Conservation (phyloP, 2,329 filamentous ascomycete species). For the Fusarium phyllophilum region DNA sequence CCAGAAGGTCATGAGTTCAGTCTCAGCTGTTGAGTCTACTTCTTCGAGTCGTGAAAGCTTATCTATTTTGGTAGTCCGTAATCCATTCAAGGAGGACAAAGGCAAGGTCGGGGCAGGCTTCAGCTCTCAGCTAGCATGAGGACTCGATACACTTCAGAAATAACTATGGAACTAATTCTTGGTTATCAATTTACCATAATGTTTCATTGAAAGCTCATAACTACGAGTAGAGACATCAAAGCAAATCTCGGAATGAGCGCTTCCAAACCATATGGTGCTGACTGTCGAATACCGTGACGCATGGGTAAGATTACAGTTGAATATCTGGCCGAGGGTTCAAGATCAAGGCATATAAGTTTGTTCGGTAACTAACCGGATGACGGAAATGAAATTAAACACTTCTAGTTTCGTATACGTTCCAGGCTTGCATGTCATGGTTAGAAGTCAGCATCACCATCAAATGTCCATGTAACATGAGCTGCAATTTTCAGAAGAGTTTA, state of each 20-base stretch:
- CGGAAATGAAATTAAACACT: accelerated
- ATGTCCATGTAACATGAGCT: neutral
- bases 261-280: too few species aligned
- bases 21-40: neutral
- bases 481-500: neutral
- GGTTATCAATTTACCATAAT: too few species aligned
- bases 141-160: accelerated
- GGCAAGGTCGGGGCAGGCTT: accelerated
- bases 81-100: accelerated
- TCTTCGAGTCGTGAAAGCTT: accelerated
- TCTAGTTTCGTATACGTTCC: neutral
- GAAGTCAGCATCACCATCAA: too few species aligned
- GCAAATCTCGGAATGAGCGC: too few species aligned
- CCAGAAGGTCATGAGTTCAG: neutral
- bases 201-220: too few species aligned
- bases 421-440: neutral
- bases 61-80: neutral
- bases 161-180: too few species aligned
- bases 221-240: too few species aligned
- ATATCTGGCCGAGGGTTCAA: too few species aligned
- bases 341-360: too few species aligned
- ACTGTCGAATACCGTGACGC: too few species aligned
- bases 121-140: neutral
- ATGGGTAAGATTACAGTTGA: too few species aligned
- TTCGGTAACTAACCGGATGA: accelerated